Base-by-base conservation (phyloP, 1,284 basidiomycete species). In the Sanguinoderma infundibulare region DNA sequence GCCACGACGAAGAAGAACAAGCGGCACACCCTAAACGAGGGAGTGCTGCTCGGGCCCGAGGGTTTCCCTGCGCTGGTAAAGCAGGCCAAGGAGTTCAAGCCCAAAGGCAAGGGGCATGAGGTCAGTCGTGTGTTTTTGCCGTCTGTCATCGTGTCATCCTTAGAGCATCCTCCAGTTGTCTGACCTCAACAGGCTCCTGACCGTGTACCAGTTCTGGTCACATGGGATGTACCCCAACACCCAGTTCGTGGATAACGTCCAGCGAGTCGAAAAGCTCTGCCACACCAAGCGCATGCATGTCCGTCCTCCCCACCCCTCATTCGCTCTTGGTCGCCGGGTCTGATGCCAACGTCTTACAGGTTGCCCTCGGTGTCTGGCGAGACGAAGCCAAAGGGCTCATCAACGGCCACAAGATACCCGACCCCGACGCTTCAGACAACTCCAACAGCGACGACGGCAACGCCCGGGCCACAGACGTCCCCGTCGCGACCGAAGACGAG, bases 171-270 rank as follows among this genome's bases (percentile, higher is more conserved):
- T 49, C 5, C 69, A 96, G 95, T 80, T 80, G 24, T 76, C 83
- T 57, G 95, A 98, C 73, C 82, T 98, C 38, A 85, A 86, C 64
- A 81, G 90, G 35, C 76, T 98, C 17, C 79, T 98, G 57, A 86
- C 89, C 65, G 78, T 91, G 55, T 98, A 98, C 72, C 94, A 95
- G 69, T 90, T 95, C 69, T 98, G 96, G 96, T 84, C 94, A 2
- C 96, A 98, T 75, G 84, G 84, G 67, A 83, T 98, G 83, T 96
- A 91, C 71, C 95, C 96, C 2, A 94, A 91, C 71, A 90, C 85
- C 8, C 87, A 90, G 54, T 96, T 98, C 74, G 81, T 81, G 50
- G 94, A 96, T 73, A 96, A 94, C 0, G 85, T 96, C 7, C 78
- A 85, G 35, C 83, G 89, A 3, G 85, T 97, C 5, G 96, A 98